Conservation (phyloP, 352 stramenopile species). For the Globisporangium echinulatum region DNA sequence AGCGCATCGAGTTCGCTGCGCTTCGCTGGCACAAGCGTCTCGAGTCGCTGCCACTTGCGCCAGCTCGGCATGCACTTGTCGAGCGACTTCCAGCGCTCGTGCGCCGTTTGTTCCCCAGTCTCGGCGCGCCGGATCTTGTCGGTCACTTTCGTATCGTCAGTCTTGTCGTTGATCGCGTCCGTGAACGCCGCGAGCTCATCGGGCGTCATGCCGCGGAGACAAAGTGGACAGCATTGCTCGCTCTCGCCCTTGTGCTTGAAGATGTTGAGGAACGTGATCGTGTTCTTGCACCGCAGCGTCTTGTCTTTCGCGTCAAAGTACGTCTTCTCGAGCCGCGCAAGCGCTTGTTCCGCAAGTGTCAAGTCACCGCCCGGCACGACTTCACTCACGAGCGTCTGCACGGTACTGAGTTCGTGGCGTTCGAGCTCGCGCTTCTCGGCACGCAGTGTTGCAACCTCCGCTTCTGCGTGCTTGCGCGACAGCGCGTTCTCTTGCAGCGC, state of each 20-base stretch:
- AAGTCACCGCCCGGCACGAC: conserved; percentile 38
- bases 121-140: conserved; percentile 77
- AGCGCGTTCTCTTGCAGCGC: conserved; percentile 45
- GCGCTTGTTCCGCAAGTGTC: conserved; percentile 34
- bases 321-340: conserved; percentile 44
- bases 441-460: conserved; percentile 27
- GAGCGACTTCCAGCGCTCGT: conserved; percentile 52
- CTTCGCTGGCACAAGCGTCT: conserved; percentile 38
- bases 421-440: conserved; percentile 50
- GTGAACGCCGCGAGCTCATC: conserved; percentile 57
- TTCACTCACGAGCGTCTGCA: conserved; percentile 46
- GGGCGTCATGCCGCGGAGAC: conserved; percentile 47
- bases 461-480: conserved; percentile 43
- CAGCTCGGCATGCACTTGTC: conserved; percentile 60
- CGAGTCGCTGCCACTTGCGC: conserved; percentile 52
- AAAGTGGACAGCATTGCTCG: conserved; percentile 77
- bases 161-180: conserved; percentile 64
- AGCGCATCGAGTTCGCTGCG: conserved; percentile 40
- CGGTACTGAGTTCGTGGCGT: conserved; percentile 34
- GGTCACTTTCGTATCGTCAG: conserved; percentile 62
- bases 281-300: conserved; percentile 71
- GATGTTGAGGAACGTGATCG: conserved; percentile 76
- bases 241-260: conserved; percentile 81
- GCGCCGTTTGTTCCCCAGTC: conserved; percentile 29
- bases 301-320: conserved; percentile 84